Base-by-base conservation (phyloP, 1,139 yeast genomes). In the Insectozyma bohioensis region DNA sequence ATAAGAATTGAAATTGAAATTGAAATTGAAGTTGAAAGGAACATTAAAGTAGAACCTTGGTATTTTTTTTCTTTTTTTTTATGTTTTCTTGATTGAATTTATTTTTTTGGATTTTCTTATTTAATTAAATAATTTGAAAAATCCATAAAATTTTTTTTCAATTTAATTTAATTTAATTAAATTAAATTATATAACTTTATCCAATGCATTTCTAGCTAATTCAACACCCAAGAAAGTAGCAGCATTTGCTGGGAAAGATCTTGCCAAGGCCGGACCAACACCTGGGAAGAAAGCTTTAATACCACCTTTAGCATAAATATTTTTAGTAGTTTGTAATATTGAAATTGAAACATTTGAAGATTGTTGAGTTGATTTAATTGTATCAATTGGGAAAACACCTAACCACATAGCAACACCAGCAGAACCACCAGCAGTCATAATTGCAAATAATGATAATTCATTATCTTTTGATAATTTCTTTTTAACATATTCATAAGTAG, bases 351-450 rank as follows among this genome's bases (percentile, higher is more conserved):
- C 61, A 33, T 75, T 70, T 16, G 90, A 77, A 6, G 90, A 77
- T 45, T 82, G 85, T 52, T 88, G 78, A 37, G 83, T 80, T 3
- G 96, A 86, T 67, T 92, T 92, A 60, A 92, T 84, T 13, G 97
- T 92, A 58, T 92, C 98, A 34, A 92, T 75, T 28, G 98, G 98
- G 86, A 88, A 92, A 25, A 92, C 95, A 27, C 85, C 87, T 28
- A 85, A 64, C 98, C 98, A 92, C 97, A 90, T 90, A 17, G 95
- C 78, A 42, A 90, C 86, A 54, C 97, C 97, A 3, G 97, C 95
- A 56, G 78, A 74, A 23, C 97, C 97, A 59, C 97, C 97, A 28
- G 97, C 95, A 36, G 85, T 68, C 43, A 88, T 80, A 41, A 92
- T 78, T 26, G 94, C 92, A 20, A 75, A 61, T 29, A 90, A 68